Percentiles rank a stretch among this genome's conserved stretches.
Evolutionary conservation across 2,329 filamentous ascomycete genomes (phyloP).

Genomic region (Fusarium odoratissimum): DNA sequence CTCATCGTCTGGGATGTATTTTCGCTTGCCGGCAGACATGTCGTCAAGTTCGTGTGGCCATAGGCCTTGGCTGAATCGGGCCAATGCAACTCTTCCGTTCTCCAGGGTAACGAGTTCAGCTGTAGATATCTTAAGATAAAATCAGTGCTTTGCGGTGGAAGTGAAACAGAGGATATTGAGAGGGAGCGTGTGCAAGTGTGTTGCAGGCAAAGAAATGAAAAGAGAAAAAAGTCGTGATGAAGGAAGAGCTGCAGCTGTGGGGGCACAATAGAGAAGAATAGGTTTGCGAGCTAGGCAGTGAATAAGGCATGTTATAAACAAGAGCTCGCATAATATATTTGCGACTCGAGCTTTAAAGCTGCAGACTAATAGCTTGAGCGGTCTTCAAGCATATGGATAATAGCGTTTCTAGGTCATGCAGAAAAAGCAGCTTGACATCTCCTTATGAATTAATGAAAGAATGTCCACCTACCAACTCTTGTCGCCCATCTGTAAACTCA

Average conservation of each 20-base stretch:
- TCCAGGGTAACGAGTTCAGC: constrained; percentile 47
- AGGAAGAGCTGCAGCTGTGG: constrained; percentile 16
- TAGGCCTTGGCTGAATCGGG: constrained; percentile 33
- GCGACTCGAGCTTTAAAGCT: background rate
- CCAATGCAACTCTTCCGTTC: constrained; percentile 50
- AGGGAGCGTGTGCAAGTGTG: background rate
- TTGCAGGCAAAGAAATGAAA: background rate
- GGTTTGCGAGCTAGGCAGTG: constrained; percentile 30
- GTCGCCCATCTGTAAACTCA: constrained; percentile 60
- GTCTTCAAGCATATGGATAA: background rate
- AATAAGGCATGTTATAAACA: constrained; percentile 28
- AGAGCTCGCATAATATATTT: constrained; percentile 10
- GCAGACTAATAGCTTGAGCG: constrained; percentile 5
- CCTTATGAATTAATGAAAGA: background rate
- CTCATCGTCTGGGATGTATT: constrained; percentile 44
- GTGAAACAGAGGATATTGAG: background rate
- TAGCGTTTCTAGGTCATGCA: background rate
- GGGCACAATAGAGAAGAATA: constrained; percentile 21
- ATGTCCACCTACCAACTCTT: constrained; percentile 56
- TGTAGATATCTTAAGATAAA: constrained; percentile 45
- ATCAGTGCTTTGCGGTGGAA: constrained; percentile 31
- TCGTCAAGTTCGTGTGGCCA: constrained; percentile 30
- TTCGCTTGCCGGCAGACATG: constrained; percentile 48
- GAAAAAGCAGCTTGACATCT: background rate
- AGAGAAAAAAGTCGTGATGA: background rate